A percentile compares a stretch with the other conserved stretches of the same genome.
These are phyloP conservation scores for Albugo laibachii DNA, from an alignment of 352 stramenopile genomes.

Conservation along the genomic window DNA sequence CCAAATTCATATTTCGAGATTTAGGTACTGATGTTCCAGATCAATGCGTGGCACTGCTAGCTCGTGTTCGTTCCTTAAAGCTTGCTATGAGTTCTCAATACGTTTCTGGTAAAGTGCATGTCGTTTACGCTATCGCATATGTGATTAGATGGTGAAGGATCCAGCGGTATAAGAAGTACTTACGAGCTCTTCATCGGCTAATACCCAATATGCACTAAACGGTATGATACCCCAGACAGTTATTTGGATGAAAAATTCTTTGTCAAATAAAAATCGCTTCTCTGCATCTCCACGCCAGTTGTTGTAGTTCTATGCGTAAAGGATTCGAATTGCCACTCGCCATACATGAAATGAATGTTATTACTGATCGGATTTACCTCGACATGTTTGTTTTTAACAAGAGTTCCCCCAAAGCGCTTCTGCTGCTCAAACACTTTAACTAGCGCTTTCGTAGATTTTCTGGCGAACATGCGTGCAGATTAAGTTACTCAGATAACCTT, in stretches of 20 bases:
- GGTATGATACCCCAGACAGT: constrained; percentile 32
- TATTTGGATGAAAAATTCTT: constrained; percentile 33
- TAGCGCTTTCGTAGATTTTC: too few relatives aligned
- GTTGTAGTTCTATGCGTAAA: constrained; percentile 44
- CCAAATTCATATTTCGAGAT: too few relatives aligned
- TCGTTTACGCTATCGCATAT: too few relatives aligned
- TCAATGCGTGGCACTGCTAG: too few relatives aligned
- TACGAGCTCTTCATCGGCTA: constrained; percentile 41
- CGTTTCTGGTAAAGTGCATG: too few relatives aligned
- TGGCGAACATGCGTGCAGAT: too few relatives aligned
- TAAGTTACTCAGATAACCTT: too few relatives aligned
- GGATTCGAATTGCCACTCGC: background rate
- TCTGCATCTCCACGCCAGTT: constrained; percentile 73
- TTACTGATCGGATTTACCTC: constrained; percentile 18
- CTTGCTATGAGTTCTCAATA: too few relatives aligned
- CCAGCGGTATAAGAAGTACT: constrained; percentile 5
- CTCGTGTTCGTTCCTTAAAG: too few relatives aligned
- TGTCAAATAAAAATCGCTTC: constrained; percentile 62
- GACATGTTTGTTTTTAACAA: constrained; percentile 71
- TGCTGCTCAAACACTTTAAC: constrained; percentile 6
- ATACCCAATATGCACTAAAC: constrained; percentile 37
- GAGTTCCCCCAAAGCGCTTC: constrained; percentile 48
- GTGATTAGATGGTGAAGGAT: background rate
- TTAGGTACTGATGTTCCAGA: too few relatives aligned
- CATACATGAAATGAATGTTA: background rate